Base-by-base conservation (phyloP, 345 rosid genomes). In the Rhodamnia argentea region DNA sequence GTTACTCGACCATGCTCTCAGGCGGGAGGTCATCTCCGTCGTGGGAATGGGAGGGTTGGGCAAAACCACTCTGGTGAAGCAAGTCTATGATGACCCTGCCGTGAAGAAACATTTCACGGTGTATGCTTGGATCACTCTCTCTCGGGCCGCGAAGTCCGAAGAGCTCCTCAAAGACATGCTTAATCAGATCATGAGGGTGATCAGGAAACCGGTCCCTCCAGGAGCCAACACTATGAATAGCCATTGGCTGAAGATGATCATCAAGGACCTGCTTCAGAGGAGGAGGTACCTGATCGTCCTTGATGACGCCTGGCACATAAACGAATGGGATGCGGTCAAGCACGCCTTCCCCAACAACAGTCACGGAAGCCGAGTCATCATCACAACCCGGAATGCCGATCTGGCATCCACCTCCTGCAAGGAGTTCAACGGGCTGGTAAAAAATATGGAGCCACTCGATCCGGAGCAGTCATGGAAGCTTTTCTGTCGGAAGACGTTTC, bases 21-120 rank as follows among this genome's bases (percentile, higher is more conserved):
- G 83, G 16, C 88, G 75, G 26, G 32, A 84, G 74, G 92, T 87
- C 24, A 57, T 92, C 82, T 88, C 92, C 0, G 44, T 92, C 0
- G 87, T 83, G 32, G 93, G 91, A 23, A 90, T 90, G 92, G 93
- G 92, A 40, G 93, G 93, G 0, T 44, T 90, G 52, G 92, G 93
- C 14, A 92, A 92, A 55, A 90, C 92, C 42, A 92, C 92, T 27
- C 52, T 92, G 55, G 92, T 86, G 11, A 92, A 88, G 86, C 90
- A 90, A 85, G 90, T 89, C 5, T 89, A 89, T 10, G 91, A 90
- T 10, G 89, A 86, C 32, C 40, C 58, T 18, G 84, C 26, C 10
- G 90, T 90, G 55, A 86, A 82, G 86, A 84, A 86, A 24, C 88
- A 87, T 55, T 92, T 90, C 56, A 56, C 42, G 1, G 74, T 83